Conservation (phyloP, 2,329 filamentous ascomycete genomes). For the Ophiostoma ulmi region DNA sequence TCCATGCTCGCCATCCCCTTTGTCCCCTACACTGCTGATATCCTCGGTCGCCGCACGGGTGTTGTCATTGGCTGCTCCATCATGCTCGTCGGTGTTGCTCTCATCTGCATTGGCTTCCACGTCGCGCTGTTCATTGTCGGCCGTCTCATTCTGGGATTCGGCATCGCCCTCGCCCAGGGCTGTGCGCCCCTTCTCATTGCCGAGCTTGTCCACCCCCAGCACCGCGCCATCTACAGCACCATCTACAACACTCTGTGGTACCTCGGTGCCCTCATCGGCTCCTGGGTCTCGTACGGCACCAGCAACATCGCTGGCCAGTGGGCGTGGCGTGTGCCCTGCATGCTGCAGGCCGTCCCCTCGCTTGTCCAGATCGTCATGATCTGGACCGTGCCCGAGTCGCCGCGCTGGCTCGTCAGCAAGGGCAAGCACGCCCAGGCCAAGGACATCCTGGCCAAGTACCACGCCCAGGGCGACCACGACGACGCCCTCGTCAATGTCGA, state of each 20-base stretch:
- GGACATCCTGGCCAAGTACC: slow-evolving; percentile 32
- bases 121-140: slow-evolving; percentile 56
- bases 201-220: slow-evolving; percentile 73
- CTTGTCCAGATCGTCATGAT: slow-evolving; percentile 24
- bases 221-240: slow-evolving; percentile 68
- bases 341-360: slow-evolving; percentile 36
- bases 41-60: slow-evolving; percentile 41
- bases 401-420: slow-evolving; percentile 24
- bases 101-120: slow-evolving; percentile 37
- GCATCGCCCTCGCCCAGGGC: slow-evolving; percentile 44
- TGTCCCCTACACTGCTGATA: slow-evolving; percentile 44
- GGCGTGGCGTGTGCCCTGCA: slow-evolving; percentile 39
- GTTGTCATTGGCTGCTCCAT: slow-evolving; percentile 41
- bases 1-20: slow-evolving; percentile 42
- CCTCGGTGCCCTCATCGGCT: slow-evolving; percentile 66
- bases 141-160: slow-evolving; percentile 64
- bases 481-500: slow-evolving; percentile 24
- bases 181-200: slow-evolving; percentile 23
- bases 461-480: slow-evolving; percentile 23
- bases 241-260: slow-evolving; percentile 82
- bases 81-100: slow-evolving; percentile 38
- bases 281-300: slow-evolving; percentile 68
- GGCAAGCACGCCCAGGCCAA: slow-evolving; percentile 37
- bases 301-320: slow-evolving; percentile 33
- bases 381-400: slow-evolving; percentile 25